Conservation (phyloP, 2,329 filamentous ascomycete genomes). For the Myriosclerotinia duriaeana region DNA sequence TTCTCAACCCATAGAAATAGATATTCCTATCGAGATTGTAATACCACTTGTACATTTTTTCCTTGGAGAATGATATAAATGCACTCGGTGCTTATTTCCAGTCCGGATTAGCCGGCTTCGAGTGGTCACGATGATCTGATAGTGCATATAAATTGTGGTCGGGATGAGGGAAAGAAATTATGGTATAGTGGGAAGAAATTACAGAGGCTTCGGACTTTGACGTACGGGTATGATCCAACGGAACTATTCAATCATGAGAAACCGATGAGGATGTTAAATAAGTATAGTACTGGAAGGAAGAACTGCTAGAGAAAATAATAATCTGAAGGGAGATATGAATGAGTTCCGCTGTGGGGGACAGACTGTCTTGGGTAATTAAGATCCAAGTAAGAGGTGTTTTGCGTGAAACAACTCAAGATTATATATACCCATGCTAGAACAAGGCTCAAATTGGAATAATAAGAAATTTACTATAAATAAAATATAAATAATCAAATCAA, state of each 20-base stretch:
- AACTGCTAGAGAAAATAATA: not conserved
- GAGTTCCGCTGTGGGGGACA: not conserved
- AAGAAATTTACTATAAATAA: no score
- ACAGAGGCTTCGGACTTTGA: not conserved
- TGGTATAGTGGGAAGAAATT: not conserved
- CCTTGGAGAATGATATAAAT: not conserved
- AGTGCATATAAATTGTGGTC: not conserved
- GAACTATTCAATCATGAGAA: not conserved
- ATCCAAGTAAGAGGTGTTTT: not conserved
- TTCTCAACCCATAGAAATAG: not conserved
- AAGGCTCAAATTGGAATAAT: no score
- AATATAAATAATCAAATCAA: no score
- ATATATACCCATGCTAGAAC: no score
- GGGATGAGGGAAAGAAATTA: not conserved
- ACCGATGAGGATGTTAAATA: not conserved
- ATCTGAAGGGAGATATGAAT: not conserved
- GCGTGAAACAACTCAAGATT: not conserved
- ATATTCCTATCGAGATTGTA: not conserved
- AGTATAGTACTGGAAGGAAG: not conserved
- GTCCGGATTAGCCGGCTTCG: not conserved
- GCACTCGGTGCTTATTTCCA: constrained; percentile 2
- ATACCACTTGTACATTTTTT: not conserved
- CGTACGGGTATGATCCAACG: not conserved
- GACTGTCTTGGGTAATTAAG: not conserved
- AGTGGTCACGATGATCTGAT: not conserved